Evolutionary conservation across 495 filamentous ascomycete species (phyloP), one percentile per base, ranked within the genome.

Genomic region (Chaetomium fimeti): DNA sequence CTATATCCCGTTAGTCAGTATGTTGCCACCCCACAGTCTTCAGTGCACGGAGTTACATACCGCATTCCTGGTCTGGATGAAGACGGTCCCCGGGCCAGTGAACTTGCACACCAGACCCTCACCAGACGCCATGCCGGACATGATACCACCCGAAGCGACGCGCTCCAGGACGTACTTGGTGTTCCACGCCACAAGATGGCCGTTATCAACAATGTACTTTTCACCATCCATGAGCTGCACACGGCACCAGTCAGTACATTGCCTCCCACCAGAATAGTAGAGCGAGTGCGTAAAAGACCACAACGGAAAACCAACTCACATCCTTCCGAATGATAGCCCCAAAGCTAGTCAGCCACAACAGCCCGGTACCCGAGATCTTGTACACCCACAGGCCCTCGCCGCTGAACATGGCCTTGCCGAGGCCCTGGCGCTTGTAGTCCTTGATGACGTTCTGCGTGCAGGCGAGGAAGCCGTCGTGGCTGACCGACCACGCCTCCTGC

Each of bases 261-360:
- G 5, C 1, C 8, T 20, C 13, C 32, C 43, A 7, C 7, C 18
- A 2, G 18, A 27, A 8, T 13, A 40, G 0, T 2, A 29, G 8
- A 28, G 22, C 32, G 32, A 51, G 13, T 16, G 16, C 5, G n/a
- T n/a, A n/a, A 48, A 53, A 56, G 24, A 60, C 32, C 7, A 36
- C 32, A 36, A 6, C 32, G n/a, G 15, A 48, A 29, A 58, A 12
- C n/a, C 58, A 12, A 83, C 88, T 79, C 77, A 96, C 91, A 75
- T 98, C 93, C 77, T 98, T 98, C 70, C 91, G 84, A 63, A 98
- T 89, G 63, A 98, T 97, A 3, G 95, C 94, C 1, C 94, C 94
- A 65, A 98, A 92, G 69, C 91, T 95, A 9, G 90, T 91, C 38
- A 97, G 77, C 89, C 92, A 98, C 32, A 96, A 64, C 36, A 98